A percentile compares a stretch with the other conserved stretches of the same genome.
These are phyloP conservation scores for Thelonectria rubi DNA, from an alignment of 2,329 filamentous ascomycete species.

Conservation along the genomic window DNA sequence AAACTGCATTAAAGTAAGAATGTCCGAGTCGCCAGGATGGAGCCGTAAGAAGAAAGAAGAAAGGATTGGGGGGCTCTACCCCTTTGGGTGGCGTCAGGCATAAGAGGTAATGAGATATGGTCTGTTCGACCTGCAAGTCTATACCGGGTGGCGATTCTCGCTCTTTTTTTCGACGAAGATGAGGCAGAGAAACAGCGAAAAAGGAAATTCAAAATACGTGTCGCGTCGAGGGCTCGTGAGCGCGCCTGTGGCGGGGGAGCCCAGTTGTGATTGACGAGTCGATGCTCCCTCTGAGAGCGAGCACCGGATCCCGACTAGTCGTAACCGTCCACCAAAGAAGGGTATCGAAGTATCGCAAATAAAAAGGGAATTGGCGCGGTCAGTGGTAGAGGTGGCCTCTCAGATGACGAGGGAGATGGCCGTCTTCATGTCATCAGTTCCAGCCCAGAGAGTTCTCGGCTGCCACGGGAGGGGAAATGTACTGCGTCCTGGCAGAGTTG, in stretches of 20 bases:
- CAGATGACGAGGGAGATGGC: constrained; percentile 27
- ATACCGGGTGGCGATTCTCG: constrained; percentile 37
- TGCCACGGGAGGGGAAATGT: constrained; percentile 90
- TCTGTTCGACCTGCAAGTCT: constrained; percentile 40
- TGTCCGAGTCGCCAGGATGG: constrained; percentile 43
- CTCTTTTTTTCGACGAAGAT: constrained; percentile 31
- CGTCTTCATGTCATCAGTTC: constrained; percentile 67
- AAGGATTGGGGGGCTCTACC: constrained; percentile 40
- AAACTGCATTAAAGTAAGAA: constrained; percentile 36
- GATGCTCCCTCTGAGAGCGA: neutral
- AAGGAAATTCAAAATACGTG: constrained; percentile 37
- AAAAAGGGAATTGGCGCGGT: constrained; percentile 38
- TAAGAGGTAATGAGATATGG: constrained; percentile 31
- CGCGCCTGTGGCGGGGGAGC: constrained; percentile 20
- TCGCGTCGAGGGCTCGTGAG: constrained; percentile 37
- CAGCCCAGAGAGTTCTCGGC: constrained; percentile 95
- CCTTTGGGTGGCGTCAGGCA: constrained; percentile 38
- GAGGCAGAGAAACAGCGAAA: constrained; percentile 34
- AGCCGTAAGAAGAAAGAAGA: constrained; percentile 38
- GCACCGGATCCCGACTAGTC: constrained; percentile 34
- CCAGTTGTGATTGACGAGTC: constrained; percentile 11
- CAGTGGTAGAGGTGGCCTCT: constrained; percentile 36
- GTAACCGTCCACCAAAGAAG: constrained; percentile 43
- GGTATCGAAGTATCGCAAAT: constrained; percentile 45
- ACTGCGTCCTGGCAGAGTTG: constrained; percentile 64